These are phyloP conservation scores for Aspergillus phoenicis DNA, from an alignment of 2,329 filamentous ascomycete species.

Conservation along the genomic window DNA sequence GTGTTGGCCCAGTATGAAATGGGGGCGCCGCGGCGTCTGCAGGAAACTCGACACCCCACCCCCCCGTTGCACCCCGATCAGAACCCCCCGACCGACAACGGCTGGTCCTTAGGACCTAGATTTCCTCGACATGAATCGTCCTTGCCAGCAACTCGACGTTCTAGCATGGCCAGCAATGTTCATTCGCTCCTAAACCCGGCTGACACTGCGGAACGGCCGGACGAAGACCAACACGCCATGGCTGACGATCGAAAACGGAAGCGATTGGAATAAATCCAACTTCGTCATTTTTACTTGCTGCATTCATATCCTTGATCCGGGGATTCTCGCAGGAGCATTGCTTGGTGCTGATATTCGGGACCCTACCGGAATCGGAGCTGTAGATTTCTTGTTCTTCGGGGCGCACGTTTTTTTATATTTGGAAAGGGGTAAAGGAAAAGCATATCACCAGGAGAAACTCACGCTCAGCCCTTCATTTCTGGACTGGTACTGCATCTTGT, in stretches of 20 bases:
- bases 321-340: background rate
- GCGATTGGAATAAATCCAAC: slow-evolving; percentile 49
- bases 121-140: slow-evolving; percentile 45
- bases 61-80: slow-evolving; percentile 55
- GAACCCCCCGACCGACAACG: slow-evolving; percentile 56
- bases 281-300: too few species aligned
- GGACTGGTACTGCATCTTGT: slow-evolving; percentile 7
- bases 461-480: background rate
- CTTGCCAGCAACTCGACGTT: slow-evolving; percentile 64
- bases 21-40: slow-evolving; percentile 54
- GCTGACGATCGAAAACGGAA: slow-evolving; percentile 65
- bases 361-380: background rate
- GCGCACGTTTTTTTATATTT: slow-evolving; percentile 1
- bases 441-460: background rate
- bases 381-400: background rate
- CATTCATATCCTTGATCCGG: background rate
- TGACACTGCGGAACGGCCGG: slow-evolving; percentile 66
- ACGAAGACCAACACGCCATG: slow-evolving; percentile 60
- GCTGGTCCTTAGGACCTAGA: slow-evolving; percentile 56
- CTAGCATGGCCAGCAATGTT: slow-evolving; percentile 72
- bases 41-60: slow-evolving; percentile 54
- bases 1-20: slow-evolving; percentile 68
- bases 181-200: slow-evolving; percentile 69
- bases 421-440: slow-evolving; percentile 1
- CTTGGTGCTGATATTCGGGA: background rate